Evolutionary conservation across 192 early-diverging fungal genomes (phyloP).

Genomic region (Linnemannia schmuckeri): DNA sequence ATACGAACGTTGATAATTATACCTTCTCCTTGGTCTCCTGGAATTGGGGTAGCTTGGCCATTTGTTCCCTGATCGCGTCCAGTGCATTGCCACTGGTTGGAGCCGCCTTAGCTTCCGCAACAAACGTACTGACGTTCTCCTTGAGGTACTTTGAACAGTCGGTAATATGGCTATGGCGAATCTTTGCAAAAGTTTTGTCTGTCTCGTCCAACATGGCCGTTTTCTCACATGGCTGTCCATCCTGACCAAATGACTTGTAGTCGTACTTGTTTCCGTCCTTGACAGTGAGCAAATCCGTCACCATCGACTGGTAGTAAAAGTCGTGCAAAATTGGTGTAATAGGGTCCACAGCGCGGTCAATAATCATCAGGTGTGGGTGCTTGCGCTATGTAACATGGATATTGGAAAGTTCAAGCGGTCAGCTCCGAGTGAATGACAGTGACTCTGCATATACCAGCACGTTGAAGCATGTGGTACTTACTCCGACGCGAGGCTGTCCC

Average conservation of each 20-base stretch:
- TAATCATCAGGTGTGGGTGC: constrained; percentile 77
- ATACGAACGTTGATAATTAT: neutral
- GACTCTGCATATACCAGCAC: too few species aligned
- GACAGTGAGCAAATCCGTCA: constrained; percentile 86
- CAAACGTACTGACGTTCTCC: constrained; percentile 80
- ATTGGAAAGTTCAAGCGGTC: neutral
- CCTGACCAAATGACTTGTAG: constrained; percentile 65
- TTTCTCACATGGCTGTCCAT: constrained; percentile 63
- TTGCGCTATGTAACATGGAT: constrained; percentile 29
- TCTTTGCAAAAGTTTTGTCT: constrained; percentile 82
- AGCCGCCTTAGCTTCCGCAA: constrained; percentile 52
- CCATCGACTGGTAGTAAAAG: constrained; percentile 98
- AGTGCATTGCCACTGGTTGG: constrained; percentile 66
- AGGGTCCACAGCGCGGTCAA: constrained; percentile 93
- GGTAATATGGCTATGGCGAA: constrained; percentile 87
- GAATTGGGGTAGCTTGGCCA: constrained; percentile 89
- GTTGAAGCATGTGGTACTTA: constrained; percentile 13
- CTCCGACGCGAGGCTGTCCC: constrained; percentile 75
- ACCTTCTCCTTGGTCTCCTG: constrained; percentile 71
- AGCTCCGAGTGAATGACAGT: neutral
- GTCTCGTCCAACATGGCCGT: constrained; percentile 76
- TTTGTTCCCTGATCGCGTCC: constrained; percentile 87
- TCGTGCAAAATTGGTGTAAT: constrained; percentile 95
- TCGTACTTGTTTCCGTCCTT: constrained; percentile 76
- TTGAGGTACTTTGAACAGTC: constrained; percentile 81